Percentiles rank a stretch among this genome's conserved stretches.
These are phyloP conservation scores for Paragyromitra xinjiangensis DNA, from an alignment of 495 filamentous ascomycete species.

Conservation along the genomic window DNA sequence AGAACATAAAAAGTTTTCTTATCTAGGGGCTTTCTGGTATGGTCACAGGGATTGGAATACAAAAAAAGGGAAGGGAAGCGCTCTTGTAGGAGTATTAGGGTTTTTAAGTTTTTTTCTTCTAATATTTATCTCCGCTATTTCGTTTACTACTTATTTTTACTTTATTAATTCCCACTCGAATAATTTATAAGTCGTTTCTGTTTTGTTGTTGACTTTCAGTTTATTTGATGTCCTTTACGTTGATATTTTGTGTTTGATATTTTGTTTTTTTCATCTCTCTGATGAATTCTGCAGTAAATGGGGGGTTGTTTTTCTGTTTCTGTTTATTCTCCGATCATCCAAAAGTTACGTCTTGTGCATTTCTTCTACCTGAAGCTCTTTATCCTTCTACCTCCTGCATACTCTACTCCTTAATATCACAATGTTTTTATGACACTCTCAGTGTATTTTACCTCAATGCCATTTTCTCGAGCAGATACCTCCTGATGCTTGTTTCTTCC, in stretches of 20 bases:
- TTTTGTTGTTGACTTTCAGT: constrained; percentile 35
- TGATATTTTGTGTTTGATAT: constrained; percentile 44
- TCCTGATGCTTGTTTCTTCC: constrained; percentile 8
- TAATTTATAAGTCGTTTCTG: constrained; percentile 44
- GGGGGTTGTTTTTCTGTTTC: constrained; percentile 34
- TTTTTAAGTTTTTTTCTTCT: constrained; percentile 46
- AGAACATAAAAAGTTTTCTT: constrained; percentile 57
- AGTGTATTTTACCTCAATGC: constrained; percentile 28
- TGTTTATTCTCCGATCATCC: constrained; percentile 10
- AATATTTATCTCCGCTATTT: constrained; percentile 31
- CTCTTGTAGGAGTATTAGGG: constrained; percentile 55
- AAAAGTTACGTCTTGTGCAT: constrained; percentile 41
- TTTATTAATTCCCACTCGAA: constrained; percentile 46
- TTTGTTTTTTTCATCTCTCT: constrained; percentile 16
- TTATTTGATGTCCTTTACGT: constrained; percentile 39
- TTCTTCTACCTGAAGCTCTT: background rate
- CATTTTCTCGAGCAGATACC: background rate
- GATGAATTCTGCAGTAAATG: constrained; percentile 41
- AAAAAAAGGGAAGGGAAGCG: constrained; percentile 52
- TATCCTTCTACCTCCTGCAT: constrained; percentile 5
- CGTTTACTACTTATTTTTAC: constrained; percentile 22
- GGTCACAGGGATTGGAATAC: constrained; percentile 52
- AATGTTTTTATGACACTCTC: constrained; percentile 9
- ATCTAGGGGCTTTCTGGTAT: constrained; percentile 53
- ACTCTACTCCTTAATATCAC: constrained; percentile 42